phyloP scores from a whole-genome alignment of 345 rosid species.

The Gossypium stocksii region DNA sequence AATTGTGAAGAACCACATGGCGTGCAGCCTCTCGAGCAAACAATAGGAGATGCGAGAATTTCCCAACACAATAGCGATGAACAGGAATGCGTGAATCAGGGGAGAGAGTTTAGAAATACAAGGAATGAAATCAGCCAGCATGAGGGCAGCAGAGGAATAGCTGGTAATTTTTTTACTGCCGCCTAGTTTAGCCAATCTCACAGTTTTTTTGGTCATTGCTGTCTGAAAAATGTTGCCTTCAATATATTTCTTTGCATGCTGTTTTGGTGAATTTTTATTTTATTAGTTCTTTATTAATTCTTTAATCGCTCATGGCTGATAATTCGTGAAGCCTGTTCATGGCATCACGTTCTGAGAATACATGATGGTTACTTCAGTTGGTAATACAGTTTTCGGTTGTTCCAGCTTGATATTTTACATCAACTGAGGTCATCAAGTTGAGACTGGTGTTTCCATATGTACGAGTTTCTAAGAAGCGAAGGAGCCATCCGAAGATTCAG shows the following conservation, averaged over 20 bases:
- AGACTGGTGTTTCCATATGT: neutral
- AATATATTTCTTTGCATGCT: neutral
- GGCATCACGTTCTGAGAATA: neutral
- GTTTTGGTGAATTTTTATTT: neutral
- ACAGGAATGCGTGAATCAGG: constrained; percentile 19
- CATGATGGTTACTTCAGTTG: neutral
- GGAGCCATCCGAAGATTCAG: constrained; percentile 2
- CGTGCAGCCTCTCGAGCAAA: constrained; percentile 17
- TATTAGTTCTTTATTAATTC: neutral
- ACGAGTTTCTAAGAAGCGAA: neutral
- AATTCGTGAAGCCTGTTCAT: neutral
- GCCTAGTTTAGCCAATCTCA: neutral
- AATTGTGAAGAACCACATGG: constrained; percentile 25
- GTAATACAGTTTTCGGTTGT: neutral
- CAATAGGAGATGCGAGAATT: constrained; percentile 15
- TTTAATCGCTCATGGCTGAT: neutral
- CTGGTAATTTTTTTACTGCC: constrained; percentile 21
- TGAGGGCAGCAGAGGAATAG: constrained; percentile 13
- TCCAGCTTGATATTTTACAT: constrained; percentile 21
- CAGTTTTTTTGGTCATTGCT: neutral
- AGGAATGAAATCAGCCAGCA: constrained; percentile 17
- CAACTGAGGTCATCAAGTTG: neutral
- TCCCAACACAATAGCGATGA: constrained; percentile 8
- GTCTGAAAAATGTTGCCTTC: neutral
- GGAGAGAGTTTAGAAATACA: constrained; percentile 10